These are phyloP conservation scores for Purshia tridentata DNA, from an alignment of 306 rosid genomes.

Conservation along the genomic window DNA sequence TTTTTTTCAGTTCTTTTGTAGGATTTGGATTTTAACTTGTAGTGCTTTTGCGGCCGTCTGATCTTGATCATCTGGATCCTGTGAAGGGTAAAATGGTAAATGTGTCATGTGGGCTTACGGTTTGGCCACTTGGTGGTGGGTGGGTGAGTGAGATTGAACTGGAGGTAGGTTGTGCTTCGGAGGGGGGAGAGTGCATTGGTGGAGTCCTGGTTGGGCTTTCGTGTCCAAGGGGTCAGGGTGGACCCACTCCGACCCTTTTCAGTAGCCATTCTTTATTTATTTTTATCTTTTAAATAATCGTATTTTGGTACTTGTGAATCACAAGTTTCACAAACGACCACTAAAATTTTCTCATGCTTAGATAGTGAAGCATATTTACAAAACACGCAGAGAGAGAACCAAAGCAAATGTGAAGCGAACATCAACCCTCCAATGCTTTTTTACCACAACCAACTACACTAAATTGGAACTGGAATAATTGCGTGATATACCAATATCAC, in stretches of 20 bases:
- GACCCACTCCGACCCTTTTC: not conserved
- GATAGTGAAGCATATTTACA: no score
- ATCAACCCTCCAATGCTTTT: no score
- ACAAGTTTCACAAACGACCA: no score
- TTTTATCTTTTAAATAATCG: no score
- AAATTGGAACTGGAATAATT: not conserved
- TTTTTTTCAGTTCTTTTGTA: not conserved
- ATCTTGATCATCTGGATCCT: not conserved
- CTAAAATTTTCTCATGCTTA: no score
- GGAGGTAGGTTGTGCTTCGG: not conserved
- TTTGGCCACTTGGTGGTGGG: no score
- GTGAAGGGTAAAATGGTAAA: constrained; percentile 9
- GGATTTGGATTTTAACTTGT: not conserved
- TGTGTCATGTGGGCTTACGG: not conserved
- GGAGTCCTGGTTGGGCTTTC: not conserved
- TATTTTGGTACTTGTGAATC: no score
- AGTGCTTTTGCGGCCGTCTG: not conserved
- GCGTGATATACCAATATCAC: not conserved
- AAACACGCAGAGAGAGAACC: no score
- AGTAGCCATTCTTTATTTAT: no score
- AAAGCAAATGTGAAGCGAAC: no score
- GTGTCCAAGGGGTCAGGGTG: constrained; percentile 1
- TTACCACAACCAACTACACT: not conserved
- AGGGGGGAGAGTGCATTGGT: constrained; percentile 10
- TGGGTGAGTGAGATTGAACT: not conserved